Evolutionary conservation across 2,329 filamentous ascomycete genomes (phyloP), one percentile per base, ranked within the genome.

Genomic region (Colletotrichum karsti): DNA sequence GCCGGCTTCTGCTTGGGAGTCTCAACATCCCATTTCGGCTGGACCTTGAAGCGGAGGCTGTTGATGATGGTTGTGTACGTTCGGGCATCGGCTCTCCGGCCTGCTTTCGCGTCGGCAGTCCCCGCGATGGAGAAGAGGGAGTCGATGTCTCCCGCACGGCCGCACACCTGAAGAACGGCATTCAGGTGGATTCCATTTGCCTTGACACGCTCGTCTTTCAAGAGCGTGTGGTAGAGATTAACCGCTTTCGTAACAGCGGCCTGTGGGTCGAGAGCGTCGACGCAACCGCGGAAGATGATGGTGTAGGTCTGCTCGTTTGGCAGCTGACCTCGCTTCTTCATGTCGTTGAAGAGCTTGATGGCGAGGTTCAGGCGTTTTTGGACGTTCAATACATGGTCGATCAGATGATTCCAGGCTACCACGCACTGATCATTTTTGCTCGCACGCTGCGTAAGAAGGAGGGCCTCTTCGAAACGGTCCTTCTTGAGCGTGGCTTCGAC

Each of bases 301-400:
- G 93, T 96, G 76, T 93, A 98, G 0, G 96, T 98, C 73, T 91
- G 88, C 4, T 89, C 87, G 76, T 95, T 95, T 1, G 96, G 95
- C 26, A 87, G 84, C 74, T 97, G 92, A 5, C 86, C 91, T 69
- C 94, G 88, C 82, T 98, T 98, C 82, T 98, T 99, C 95, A 99
- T 98, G 92, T 93, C 95, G 78, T 98, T 97, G 82, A 90, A 98
- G n/a, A 94, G 83, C 80, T 92, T 94, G 64, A 97, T 80, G 18
- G 93, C 95, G 20, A 84, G 81, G 67, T 85, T 85, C 35, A 94
- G 78, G 57, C 85, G 85, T 41, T 66, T 67, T 44, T 88, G 83
- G 24, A 89, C 83, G 44, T 85, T 80, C 77, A 98, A 81, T 69
- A 89, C 84, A 77, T 94, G 89, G 64, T 91, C 87, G 63, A 99